Conservation (phyloP, 768 basidiomycete genomes). For the Leccinum obscurum region DNA sequence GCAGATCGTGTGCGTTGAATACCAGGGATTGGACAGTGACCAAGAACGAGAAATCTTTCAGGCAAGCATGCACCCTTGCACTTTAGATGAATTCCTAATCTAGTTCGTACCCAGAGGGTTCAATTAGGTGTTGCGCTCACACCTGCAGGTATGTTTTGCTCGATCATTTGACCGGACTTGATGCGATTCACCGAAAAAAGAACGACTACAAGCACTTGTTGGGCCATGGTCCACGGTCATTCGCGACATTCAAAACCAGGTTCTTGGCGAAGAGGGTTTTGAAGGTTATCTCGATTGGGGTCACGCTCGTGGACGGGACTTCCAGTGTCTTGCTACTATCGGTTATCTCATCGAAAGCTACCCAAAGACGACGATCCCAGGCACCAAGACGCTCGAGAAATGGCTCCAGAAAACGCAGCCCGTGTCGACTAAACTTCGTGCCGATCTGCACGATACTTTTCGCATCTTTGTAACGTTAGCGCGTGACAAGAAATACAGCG, state of each 20-base stretch:
- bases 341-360: slow-evolving; percentile 34
- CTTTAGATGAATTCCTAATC: background rate
- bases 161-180: background rate
- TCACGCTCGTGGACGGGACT: slow-evolving; percentile 45
- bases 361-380: slow-evolving; percentile 29
- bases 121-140: slow-evolving; percentile 52
- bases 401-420: slow-evolving; percentile 35
- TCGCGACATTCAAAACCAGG: slow-evolving; percentile 39
- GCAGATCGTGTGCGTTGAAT: slow-evolving; percentile 55
- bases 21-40: slow-evolving; percentile 45
- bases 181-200: slow-evolving; percentile 27
- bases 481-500: slow-evolving; percentile 32
- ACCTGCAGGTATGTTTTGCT: slow-evolving; percentile 41
- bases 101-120: slow-evolving; percentile 39
- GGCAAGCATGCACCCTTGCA: slow-evolving; percentile 29
- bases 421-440: slow-evolving; percentile 28
- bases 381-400: slow-evolving; percentile 34
- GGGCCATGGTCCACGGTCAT: slow-evolving; percentile 46
- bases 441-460: slow-evolving; percentile 34
- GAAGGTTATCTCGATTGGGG: slow-evolving; percentile 44
- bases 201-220: slow-evolving; percentile 51
- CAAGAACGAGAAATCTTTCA: slow-evolving; percentile 71
- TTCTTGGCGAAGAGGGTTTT: slow-evolving; percentile 38
- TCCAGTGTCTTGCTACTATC: slow-evolving; percentile 44
- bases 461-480: slow-evolving; percentile 36